Evolutionary conservation across 768 basidiomycete genomes (phyloP).

Genomic region (Panellus pusillus): DNA sequence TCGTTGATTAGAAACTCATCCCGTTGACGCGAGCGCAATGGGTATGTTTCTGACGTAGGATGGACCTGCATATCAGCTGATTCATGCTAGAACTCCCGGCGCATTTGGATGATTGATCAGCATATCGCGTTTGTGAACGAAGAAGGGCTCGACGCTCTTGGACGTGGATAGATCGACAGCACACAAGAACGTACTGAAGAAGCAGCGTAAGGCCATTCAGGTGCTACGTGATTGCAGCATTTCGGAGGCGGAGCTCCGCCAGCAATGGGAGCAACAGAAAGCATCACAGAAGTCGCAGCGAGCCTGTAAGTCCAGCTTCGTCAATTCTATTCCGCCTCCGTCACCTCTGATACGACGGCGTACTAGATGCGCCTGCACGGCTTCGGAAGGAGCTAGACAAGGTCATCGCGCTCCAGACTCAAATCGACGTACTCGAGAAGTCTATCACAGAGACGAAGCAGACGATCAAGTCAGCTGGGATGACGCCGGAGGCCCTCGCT

Average conservation of each 20-base stretch:
- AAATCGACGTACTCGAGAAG: constrained; percentile 27
- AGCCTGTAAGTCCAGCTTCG: constrained; percentile 25
- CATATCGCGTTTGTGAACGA: constrained; percentile 27
- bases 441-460: constrained; percentile 19
- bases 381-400: constrained; percentile 35
- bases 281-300: constrained; percentile 30
- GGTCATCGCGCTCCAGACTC: constrained; percentile 30
- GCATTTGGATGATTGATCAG: constrained; percentile 36
- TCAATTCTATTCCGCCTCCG: neutral
- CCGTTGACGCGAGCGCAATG: constrained; percentile 16
- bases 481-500: constrained; percentile 5
- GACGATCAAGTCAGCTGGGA: constrained; percentile 10
- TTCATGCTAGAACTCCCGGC: constrained; percentile 5
- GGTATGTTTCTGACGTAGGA: neutral
- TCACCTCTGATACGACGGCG: neutral
- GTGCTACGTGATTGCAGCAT: constrained; percentile 22
- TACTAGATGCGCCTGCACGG: constrained; percentile 28
- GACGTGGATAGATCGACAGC: constrained; percentile 32
- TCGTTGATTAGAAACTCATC: constrained; percentile 25
- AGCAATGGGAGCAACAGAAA: constrained; percentile 35
- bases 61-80: neutral
- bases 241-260: constrained; percentile 18
- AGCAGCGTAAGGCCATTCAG: constrained; percentile 15
- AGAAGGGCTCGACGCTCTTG: constrained; percentile 30
- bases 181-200: constrained; percentile 15